Conservation (phyloP, 306 rosid species). For the Prunus mongolica region DNA sequence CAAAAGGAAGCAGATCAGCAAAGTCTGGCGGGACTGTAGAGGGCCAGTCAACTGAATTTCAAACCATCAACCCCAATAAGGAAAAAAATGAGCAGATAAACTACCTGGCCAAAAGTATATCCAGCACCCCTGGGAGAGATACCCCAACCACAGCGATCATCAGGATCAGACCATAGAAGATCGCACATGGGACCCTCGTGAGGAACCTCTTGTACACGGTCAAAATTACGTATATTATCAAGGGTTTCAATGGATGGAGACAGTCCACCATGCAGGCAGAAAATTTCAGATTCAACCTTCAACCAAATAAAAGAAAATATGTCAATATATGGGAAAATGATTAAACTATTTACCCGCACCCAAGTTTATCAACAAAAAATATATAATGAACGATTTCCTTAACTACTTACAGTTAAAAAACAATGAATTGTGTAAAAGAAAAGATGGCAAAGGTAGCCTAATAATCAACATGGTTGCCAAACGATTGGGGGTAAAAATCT, state of each 20-base stretch:
- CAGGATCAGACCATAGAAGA: conserved; percentile 95
- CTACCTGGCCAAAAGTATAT: conserved; percentile 93
- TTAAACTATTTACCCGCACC: neutral
- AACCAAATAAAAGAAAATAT: neutral
- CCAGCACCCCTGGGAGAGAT: conserved; percentile 97
- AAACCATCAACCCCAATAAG: neutral
- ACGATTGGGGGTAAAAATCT: neutral
- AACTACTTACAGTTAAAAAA: neutral
- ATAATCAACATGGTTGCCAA: neutral
- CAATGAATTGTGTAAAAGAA: neutral
- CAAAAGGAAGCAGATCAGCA: conserved; percentile 1
- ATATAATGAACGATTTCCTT: neutral
- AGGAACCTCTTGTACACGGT: conserved; percentile 99
- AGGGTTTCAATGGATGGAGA: conserved; percentile 97
- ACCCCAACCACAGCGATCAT: conserved; percentile 98
- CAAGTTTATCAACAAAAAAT: neutral
- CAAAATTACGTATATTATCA: conserved; percentile 81
- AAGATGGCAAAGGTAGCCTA: neutral
- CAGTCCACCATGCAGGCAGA: conserved; percentile 90
- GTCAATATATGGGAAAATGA: neutral
- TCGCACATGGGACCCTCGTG: conserved; percentile 98
- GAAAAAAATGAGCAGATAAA: neutral
- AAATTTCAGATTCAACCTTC: conserved; percentile 94
- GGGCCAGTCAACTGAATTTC: neutral
- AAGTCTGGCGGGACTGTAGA: neutral